Base-by-base conservation (phyloP, 352 stramenopile species). In the Phytophthora agathidicida region DNA sequence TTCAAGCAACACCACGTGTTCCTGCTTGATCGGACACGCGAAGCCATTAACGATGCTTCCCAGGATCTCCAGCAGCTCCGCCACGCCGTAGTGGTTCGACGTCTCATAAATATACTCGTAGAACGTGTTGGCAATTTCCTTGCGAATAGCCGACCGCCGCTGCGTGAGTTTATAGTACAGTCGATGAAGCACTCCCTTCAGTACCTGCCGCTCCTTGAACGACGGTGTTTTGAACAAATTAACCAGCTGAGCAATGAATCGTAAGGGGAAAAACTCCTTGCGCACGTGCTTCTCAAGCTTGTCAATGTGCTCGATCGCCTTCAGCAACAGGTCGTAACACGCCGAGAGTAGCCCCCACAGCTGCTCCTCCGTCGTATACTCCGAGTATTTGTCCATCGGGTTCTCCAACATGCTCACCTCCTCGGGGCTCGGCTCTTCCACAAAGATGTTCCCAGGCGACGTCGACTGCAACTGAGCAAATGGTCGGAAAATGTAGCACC, bases 21-120 rank as follows among this genome's bases (percentile, higher is more conserved):
- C 88, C 33, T 91, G 71, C 67, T 96, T 96, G 71, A 96, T 93
- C 17, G 88, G 88, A 39, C 84, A 94, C 6, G 86, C 87, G 71
- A 96, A 96, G 43, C 88, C 88, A 52, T 96, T 96, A 23, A 96
- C 86, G 50, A 96, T 96, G 55, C 84, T 94, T 49, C 87, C 88
- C 33, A 96, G 55, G 28, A 96, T 94, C 65, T 95, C 86, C 37
- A 96, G 66, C 42, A 96, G 66, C 67, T 96, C 88, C 23, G 86
- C 86, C 50, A 96, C 83, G 56, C 88, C 88, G 60, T 94, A 92
- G 68, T 96, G 83, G 51, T 92, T 93, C 69, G 72, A 86, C 24
- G 73, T 92, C 80, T 96, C 88, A 91, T 96, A 96, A 89, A 94
- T 93, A 90, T 94, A 96, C 81, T 92, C 85, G 75, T 93, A 95